Conservation (phyloP, 176 grass and related monocot genomes). For the Triticum timopheevii region DNA sequence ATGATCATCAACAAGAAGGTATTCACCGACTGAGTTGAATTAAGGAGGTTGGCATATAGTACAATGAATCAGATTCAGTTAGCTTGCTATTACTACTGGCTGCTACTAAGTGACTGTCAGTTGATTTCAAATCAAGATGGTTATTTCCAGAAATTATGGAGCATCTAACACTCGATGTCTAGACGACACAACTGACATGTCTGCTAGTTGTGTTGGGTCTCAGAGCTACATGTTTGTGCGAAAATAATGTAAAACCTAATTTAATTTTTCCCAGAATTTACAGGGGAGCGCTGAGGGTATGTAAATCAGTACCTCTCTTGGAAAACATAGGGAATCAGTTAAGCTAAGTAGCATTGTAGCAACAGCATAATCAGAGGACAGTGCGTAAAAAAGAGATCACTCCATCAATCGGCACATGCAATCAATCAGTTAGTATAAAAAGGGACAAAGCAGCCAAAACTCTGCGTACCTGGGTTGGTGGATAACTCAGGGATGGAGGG, state of each 20-base stretch:
- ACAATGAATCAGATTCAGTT: not conserved
- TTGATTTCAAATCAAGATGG: not conserved
- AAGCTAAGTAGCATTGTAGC: constrained; percentile 4
- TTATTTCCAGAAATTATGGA: not conserved
- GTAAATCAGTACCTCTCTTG: not conserved
- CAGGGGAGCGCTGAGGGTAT: not conserved
- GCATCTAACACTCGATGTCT: too few species aligned
- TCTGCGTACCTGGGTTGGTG: constrained; percentile 57
- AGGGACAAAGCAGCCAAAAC: not conserved
- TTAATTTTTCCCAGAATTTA: not conserved
- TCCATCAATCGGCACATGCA: too few species aligned
- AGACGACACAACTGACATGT: too few species aligned
- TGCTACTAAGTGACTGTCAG: not conserved
- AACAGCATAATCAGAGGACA: not conserved
- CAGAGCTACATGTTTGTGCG: not conserved
- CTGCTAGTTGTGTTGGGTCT: too few species aligned
- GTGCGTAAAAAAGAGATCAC: not conserved
- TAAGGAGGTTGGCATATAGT: not conserved
- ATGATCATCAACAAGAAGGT: not conserved
- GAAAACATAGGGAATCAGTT: not conserved
- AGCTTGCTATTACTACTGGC: not conserved
- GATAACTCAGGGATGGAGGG: constrained; percentile 89
- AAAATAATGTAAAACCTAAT: not conserved
- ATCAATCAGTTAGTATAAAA: too few species aligned
- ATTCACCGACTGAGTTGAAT: not conserved